Conservation (phyloP, 2,329 filamentous ascomycete genomes). For the Exophiala mesophila region DNA sequence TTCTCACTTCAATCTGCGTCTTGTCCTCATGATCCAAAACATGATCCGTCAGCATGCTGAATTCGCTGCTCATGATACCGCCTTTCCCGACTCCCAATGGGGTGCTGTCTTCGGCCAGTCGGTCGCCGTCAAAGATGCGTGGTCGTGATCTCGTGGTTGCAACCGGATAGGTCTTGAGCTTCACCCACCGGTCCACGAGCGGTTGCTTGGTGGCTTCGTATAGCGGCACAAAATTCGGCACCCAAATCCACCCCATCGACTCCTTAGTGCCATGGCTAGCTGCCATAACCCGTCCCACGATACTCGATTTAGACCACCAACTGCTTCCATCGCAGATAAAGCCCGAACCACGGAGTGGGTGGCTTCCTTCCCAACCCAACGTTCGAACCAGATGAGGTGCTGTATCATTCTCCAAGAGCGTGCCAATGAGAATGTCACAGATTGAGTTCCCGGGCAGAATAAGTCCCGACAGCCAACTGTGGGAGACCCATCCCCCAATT, state of each 20-base stretch:
- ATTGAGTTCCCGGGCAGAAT: constrained; percentile 52
- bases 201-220: constrained; percentile 27
- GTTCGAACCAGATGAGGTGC: constrained; percentile 44
- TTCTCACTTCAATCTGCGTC: constrained; percentile 20
- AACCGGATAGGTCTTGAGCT: constrained; percentile 38
- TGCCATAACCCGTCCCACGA: constrained; percentile 51
- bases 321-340: constrained; percentile 45
- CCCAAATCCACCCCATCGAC: constrained; percentile 53
- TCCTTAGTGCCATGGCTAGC: constrained; percentile 41
- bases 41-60: constrained; percentile 36
- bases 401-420: constrained; percentile 48
- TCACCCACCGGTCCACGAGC: constrained; percentile 46
- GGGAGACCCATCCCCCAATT: constrained; percentile 51
- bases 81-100: constrained; percentile 36
- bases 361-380: constrained; percentile 45
- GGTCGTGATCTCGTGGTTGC: constrained; percentile 30
- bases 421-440: constrained; percentile 52
- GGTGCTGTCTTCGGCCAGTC: constrained; percentile 36
- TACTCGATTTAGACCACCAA: constrained; percentile 55
- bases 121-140: constrained; percentile 42
- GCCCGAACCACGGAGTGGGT: constrained; percentile 46
- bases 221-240: constrained; percentile 36
- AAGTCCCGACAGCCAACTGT: constrained; percentile 52
- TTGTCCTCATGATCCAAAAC: constrained; percentile 12
- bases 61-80: constrained; percentile 34